Evolutionary conservation across 495 filamentous ascomycete genomes (phyloP), one percentile per base, ranked within the genome.

Genomic region (Evansstolkia leycettana): DNA sequence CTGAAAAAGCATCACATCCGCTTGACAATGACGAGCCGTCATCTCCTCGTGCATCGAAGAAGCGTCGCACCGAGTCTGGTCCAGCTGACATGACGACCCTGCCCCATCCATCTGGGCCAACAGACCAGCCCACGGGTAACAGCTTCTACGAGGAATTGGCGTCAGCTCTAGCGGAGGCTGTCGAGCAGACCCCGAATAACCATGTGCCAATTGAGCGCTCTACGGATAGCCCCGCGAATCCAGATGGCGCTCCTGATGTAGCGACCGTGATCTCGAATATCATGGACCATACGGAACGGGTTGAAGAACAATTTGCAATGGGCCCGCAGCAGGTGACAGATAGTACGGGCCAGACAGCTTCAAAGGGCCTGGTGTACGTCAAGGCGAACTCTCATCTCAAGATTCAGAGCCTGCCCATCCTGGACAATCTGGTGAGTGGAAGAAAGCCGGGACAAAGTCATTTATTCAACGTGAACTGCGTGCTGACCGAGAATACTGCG

Each of bases 341-440:
- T 5, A 45, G 40, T 9, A 30, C 42, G 8, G 52, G 53, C 3
- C 56, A 55, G 32, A 37, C 52, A 1, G 46, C 57, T 17, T 51
- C 54, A 11, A 60, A 54, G 37, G 58, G 55, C 12, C 54, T 60
- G 47, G 51, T 60, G 1, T 63, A 65, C 34, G 48, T 69, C 18
- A 72, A 73, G 38, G 66, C 73, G 36, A 75, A 63, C 38, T 62
- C 65, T 23, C 70, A 77, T 28, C 50, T 83, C 43, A 73, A 78
- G 46, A 69, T 79, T 20, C 70, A 80, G 47, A 82, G 78, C 47
- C 50, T 85, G 31, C 77, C 80, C 7, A 77, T 85, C 27, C 54
- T 85, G 18, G 81, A 84, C 31, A 84, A 80, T 43, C 46, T 85
- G 48, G 80, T 83, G 59, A 48, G 68, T 46, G 18, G 33, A 16